Evolutionary conservation across 306 rosid genomes (phyloP).

Genomic region (Pterocarpus santalinus): DNA sequence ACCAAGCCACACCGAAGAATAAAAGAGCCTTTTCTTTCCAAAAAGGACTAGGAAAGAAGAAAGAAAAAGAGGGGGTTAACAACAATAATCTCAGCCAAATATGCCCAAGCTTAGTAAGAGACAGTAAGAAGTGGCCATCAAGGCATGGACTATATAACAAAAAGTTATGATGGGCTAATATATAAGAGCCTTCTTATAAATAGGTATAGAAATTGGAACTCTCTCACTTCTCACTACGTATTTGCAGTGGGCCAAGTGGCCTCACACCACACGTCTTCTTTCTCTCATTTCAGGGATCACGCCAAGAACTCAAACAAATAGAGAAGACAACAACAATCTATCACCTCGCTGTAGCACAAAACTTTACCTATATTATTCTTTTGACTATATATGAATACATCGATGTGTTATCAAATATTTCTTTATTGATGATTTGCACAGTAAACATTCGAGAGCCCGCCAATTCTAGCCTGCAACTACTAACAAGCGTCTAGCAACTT

Average conservation of each 20-base stretch:
- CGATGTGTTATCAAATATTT: not conserved
- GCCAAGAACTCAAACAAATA: not conserved
- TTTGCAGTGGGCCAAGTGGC: slow-evolving; percentile 23
- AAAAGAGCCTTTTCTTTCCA: slow-evolving; percentile 30
- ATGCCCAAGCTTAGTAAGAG: not conserved
- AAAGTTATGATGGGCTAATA: not conserved
- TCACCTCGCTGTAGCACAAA: not conserved
- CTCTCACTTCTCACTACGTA: slow-evolving; percentile 5
- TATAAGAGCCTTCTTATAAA: not conserved
- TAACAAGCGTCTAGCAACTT: too few species aligned
- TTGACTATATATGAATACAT: not conserved
- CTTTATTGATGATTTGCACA: not conserved
- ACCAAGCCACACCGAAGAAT: not conserved
- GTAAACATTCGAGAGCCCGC: too few species aligned
- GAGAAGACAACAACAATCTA: slow-evolving; percentile 28
- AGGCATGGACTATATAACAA: not conserved
- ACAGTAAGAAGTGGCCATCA: not conserved
- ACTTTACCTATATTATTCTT: not conserved
- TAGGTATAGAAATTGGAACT: slow-evolving; percentile 3
- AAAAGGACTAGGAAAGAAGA: not conserved
- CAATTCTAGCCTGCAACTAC: too few species aligned
- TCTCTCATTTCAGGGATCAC: not conserved
- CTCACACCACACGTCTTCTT: not conserved
- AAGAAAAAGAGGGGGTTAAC: too few species aligned
- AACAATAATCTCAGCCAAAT: too few species aligned